Conservation (phyloP, 1,139 yeast genomes). For the Kluyveromyces sp. region DNA sequence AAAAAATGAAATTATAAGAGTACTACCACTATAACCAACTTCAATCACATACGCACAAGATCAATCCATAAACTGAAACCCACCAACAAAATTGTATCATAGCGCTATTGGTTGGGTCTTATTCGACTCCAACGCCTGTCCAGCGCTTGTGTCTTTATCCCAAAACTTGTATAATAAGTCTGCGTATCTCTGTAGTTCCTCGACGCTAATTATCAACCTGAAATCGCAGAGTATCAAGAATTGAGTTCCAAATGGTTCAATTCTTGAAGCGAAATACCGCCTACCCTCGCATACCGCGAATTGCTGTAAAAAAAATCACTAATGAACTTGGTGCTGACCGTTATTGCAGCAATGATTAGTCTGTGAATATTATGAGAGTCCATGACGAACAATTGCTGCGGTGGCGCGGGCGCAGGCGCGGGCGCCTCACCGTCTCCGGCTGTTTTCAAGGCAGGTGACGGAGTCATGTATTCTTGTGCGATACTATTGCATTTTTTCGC, state of each 20-base stretch:
- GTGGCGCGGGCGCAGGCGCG: background rate
- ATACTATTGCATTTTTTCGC: conserved; percentile 73
- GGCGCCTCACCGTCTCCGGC: background rate
- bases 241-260: conserved; percentile 88
- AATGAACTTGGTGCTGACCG: conserved; percentile 91
- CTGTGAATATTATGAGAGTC: conserved; percentile 94
- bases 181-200: conserved; percentile 86
- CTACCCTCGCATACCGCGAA: conserved; percentile 93
- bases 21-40: too few relatives aligned
- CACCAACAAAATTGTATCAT: too few relatives aligned
- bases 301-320: conserved; percentile 95
- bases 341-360: conserved; percentile 89
- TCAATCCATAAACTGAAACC: too few relatives aligned
- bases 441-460: background rate
- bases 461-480: conserved; percentile 13
- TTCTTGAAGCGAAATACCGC: conserved; percentile 92
- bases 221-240: conserved; percentile 80
- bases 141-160: conserved; percentile 33
- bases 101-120: background rate
- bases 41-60: too few relatives aligned
- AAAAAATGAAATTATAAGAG: too few relatives aligned
- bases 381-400: conserved; percentile 74
- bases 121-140: background rate
- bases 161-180: conserved; percentile 79
- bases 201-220: conserved; percentile 77